A percentile compares a stretch with the other conserved stretches of the same genome.
Evolutionary conservation across 306 rosid species (phyloP).

Genomic region (Ammopiptanthus mongolicus): DNA sequence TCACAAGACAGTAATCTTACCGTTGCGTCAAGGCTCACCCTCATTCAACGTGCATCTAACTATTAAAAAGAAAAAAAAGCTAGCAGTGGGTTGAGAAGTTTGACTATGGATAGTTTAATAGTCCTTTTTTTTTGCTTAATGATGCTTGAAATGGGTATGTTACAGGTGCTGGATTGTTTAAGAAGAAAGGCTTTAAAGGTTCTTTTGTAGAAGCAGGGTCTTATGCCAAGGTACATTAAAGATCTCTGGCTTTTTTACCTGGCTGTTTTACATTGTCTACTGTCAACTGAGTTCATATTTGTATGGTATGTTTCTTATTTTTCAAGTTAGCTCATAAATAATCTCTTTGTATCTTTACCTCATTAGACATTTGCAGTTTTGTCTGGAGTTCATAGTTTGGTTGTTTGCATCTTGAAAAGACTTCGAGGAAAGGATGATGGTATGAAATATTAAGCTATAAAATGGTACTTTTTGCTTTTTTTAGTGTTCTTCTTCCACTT

Average conservation of each 20-base stretch:
- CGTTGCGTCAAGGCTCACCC: too few relatives aligned
- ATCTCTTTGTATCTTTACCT: not conserved
- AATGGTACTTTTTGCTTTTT: not conserved
- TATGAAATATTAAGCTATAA: constrained; percentile 22
- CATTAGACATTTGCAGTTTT: constrained; percentile 91
- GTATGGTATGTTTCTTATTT: not conserved
- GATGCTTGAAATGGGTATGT: constrained; percentile 19
- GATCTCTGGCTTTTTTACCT: constrained; percentile 8
- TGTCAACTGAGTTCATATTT: too few relatives aligned
- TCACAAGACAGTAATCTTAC: too few relatives aligned
- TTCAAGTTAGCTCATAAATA: not conserved
- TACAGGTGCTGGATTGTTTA: constrained; percentile 81
- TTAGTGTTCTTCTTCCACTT: not conserved
- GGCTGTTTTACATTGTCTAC: not conserved
- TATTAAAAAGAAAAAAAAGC: not conserved
- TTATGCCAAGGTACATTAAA: constrained; percentile 62
- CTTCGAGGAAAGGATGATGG: constrained; percentile 98
- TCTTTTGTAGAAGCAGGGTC: constrained; percentile 88
- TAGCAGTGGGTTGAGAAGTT: not conserved
- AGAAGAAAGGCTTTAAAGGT: constrained; percentile 91
- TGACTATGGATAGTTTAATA: not conserved
- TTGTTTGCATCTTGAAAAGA: constrained; percentile 84
- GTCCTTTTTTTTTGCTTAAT: constrained; percentile 7
- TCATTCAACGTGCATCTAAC: not conserved
- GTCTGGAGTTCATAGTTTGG: constrained; percentile 97